Evolutionary conservation across 768 basidiomycete species (phyloP), one percentile per base, ranked within the genome.

Genomic region (Boletus speciosus): DNA sequence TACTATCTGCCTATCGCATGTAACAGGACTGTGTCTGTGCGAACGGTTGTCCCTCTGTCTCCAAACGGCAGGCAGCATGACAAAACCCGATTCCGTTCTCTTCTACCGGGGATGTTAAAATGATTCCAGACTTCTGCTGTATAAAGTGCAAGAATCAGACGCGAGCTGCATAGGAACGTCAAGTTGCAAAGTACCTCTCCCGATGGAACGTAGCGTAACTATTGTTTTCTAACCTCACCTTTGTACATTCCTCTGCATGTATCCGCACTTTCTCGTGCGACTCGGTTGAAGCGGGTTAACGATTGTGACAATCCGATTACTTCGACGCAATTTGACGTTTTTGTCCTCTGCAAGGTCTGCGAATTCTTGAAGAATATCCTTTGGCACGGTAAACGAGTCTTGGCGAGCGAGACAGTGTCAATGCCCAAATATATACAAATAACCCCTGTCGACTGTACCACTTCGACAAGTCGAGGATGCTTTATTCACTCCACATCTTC

Each of bases 301-400:
- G 83, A 65, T 88, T 85, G 69, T 98, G 96, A 67, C 98, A 99
- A 68, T 97, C 96, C 47, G 86, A 89, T 75, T 98, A 93, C 47
- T 96, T 82, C 37, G 90, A 79, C 23, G 95, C 91, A 67, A 98
- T 92, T 77, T 98, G 96, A 55, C 91, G 90, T 66, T 90, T 86
- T 19, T 19, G 19, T 19, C 51, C 64, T 98, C 95, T 15, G 92
- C 93, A 68, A 95, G 82, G 52, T 93, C 86, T 29, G 87, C 88
- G 60, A 98, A 97, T 73, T 98, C 97, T 70, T 93, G 82, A 38
- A 98, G 81, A 49, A 98, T 78, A 55, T 98, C 94, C 75, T 91
- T 95, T 12, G 94, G 93, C 41, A 81, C 96, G 57, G 94, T 93
- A 71, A 86, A 94, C 80, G 54, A 93, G 81, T 70, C 90, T 82